Conservation (phyloP, 2,329 filamentous ascomycete genomes). For the Dactylonectria macrodidyma region DNA sequence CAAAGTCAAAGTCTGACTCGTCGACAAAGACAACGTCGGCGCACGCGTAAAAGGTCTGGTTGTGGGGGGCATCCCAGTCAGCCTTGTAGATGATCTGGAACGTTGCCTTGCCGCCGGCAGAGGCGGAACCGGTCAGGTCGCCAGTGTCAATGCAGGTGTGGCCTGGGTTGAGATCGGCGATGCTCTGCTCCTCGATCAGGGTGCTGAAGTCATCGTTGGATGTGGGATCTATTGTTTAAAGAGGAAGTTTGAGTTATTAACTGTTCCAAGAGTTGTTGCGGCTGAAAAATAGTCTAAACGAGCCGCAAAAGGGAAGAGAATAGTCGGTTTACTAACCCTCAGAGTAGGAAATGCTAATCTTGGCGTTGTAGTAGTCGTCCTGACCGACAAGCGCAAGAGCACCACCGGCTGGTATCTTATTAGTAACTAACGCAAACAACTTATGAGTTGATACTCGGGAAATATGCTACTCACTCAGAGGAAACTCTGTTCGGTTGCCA, state of each 20-base stretch:
- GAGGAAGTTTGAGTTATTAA: background rate
- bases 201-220: constrained; percentile 58
- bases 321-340: constrained; percentile 54
- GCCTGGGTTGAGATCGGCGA: constrained; percentile 59
- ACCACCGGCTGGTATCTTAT: constrained; percentile 61
- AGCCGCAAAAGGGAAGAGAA: too few relatives aligned
- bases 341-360: constrained; percentile 67
- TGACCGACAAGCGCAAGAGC: constrained; percentile 69
- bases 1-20: constrained; percentile 50
- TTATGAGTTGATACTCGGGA: too few relatives aligned
- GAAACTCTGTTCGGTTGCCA: constrained; percentile 69
- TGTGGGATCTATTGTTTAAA: constrained; percentile 53
- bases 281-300: constrained; percentile 19
- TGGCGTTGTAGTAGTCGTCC: constrained; percentile 69
- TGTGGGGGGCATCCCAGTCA: constrained; percentile 58
- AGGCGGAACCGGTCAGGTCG: constrained; percentile 50
- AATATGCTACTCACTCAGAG: constrained; percentile 59
- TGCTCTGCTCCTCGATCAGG: constrained; percentile 52
- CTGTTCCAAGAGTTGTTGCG: background rate
- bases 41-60: constrained; percentile 65
- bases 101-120: constrained; percentile 62
- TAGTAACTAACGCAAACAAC: background rate
- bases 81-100: constrained; percentile 65
- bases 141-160: constrained; percentile 61
- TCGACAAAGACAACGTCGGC: constrained; percentile 63